Evolutionary conservation across 1,284 basidiomycete genomes (phyloP), one percentile per base, ranked within the genome.

Genomic region (Ustilago trichophora): DNA sequence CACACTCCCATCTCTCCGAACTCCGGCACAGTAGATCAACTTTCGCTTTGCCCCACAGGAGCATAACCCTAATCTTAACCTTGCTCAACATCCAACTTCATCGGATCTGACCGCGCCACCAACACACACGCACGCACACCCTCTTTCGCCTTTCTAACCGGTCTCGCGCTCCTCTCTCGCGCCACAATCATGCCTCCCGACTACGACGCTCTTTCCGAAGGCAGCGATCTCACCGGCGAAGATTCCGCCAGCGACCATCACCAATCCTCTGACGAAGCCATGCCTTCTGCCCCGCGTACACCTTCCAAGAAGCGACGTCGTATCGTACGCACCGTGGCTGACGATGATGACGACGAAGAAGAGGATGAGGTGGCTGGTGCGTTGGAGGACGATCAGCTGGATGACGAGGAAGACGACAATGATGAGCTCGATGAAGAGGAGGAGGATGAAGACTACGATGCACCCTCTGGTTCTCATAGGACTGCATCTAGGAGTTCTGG

Each of bases 391-490:
- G 63, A 38, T 52, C 67, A 56, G 3, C 47, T 49, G 21, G 40
- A 51, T 40, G 71, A 78, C 34, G 77, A 75, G 25, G 68, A 73
- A 9, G 80, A 73, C 10, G 65, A 52, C 25, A n/a, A n/a, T n/a
- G n/a, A n/a, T n/a, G 83, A 83, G 22, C 9, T 22, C 6, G 36
- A 38, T 22, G 36, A 38, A 7, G 36, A 44, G 38, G 62, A 63
- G 4, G 58, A 75, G n/a, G 73, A 75, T 34, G 80, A 81, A 11
- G 72, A 73, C 36, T 51, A 66, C n/a, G 57, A 80, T 25, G 70
- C 54, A 8, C 60, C 60, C 9, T 60, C 60, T n/a, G n/a, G n/a
- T n/a, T n/a, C n/a, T n/a, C n/a, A n/a, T n/a, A n/a, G n/a, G 12
- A 49, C 41, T 19, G 48, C 38, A 10, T 37, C 42, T 12, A 19